Conservation (phyloP, 768 basidiomycete genomes). For the Coprinopsis cinerea region DNA sequence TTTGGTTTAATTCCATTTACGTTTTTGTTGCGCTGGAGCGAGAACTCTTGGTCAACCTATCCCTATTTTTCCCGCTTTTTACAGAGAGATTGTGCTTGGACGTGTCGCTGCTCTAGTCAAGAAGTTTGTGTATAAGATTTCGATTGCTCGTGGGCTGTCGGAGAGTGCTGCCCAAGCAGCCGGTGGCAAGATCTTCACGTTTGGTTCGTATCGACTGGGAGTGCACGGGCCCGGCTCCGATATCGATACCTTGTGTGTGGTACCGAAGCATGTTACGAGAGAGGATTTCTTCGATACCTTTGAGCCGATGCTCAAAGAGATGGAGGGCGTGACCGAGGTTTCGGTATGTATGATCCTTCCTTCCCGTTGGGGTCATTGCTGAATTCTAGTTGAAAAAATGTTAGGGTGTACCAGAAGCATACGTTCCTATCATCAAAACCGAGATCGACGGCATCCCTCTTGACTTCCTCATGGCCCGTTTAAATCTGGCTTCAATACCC, state of each 20-base stretch:
- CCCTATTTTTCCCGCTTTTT: constrained; percentile 8
- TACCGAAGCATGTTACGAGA: constrained; percentile 91
- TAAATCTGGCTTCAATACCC: constrained; percentile 82
- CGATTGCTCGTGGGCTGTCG: constrained; percentile 74
- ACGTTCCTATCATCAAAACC: constrained; percentile 90
- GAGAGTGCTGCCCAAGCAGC: constrained; percentile 84
- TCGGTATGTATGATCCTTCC: constrained; percentile 54
- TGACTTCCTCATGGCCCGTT: constrained; percentile 90
- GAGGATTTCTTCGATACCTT: constrained; percentile 96
- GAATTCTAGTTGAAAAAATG: constrained; percentile 8
- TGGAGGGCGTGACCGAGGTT: constrained; percentile 83
- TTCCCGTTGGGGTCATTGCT: not conserved
- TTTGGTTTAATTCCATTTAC: too few relatives aligned
- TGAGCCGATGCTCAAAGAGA: constrained; percentile 78
- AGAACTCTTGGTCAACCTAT: too few relatives aligned
- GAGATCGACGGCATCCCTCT: constrained; percentile 90
- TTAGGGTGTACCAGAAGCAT: constrained; percentile 94
- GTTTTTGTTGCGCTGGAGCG: too few relatives aligned
- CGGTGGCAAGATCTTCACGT: constrained; percentile 98
- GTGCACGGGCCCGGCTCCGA: constrained; percentile 95
- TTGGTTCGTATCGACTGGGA: constrained; percentile 95
- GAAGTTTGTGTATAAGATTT: constrained; percentile 84
- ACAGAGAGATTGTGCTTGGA: constrained; percentile 89
- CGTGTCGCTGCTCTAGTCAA: constrained; percentile 86
- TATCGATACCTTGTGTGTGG: constrained; percentile 98